Evolutionary conservation across 208 protist species (phyloP), one percentile per base, ranked within the genome.

Genomic region (Leishmania mexicana): DNA sequence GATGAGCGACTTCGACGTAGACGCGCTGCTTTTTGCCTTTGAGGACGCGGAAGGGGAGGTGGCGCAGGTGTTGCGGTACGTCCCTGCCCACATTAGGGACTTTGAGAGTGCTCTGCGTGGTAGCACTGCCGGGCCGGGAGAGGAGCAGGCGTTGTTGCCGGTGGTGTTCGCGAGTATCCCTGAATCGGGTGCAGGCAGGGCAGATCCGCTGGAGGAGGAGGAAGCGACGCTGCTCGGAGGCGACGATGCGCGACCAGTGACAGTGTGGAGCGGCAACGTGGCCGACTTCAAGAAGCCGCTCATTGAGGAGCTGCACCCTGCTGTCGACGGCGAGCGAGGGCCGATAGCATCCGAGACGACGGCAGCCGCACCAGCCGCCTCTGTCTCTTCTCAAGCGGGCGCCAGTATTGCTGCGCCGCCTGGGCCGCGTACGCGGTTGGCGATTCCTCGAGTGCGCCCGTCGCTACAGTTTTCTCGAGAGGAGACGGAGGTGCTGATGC

Each of bases 261-360:
- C 85, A 64, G 87, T 96, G 35, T 97, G 95, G 95, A 35, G 76
- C 0, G 95, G 95, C 42, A 97, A 97, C 83, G 84, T 97, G 19
- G 92, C 83, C 8, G 86, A 93, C 58, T 97, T 97, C 81, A 81
- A 84, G 58, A 88, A 80, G 21, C 92, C 93, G 10, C 84, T 93
- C 11, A 88, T 97, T 68, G 88, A 91, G 71, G 91, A 93, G 74
- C 21, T 95, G 53, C 11, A 49, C 1, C 38, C 53, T 17, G 21
- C 31, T 31, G 75, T 13, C 21, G 28, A 19, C 13, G 54, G 24
- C 3, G 82, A 75, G 24, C 79, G 64, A 47, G 65, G 35, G 21
- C 2, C 47, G 13, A 17, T 79, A 53, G 45, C 28, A n/a, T 53
- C 60, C 15, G 47, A 10, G 11, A 54, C 57, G n/a, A 31, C 54